These are phyloP conservation scores for Phalaenopsis hybrid DNA, from an alignment of 116 monocot species.

Conservation along the genomic window DNA sequence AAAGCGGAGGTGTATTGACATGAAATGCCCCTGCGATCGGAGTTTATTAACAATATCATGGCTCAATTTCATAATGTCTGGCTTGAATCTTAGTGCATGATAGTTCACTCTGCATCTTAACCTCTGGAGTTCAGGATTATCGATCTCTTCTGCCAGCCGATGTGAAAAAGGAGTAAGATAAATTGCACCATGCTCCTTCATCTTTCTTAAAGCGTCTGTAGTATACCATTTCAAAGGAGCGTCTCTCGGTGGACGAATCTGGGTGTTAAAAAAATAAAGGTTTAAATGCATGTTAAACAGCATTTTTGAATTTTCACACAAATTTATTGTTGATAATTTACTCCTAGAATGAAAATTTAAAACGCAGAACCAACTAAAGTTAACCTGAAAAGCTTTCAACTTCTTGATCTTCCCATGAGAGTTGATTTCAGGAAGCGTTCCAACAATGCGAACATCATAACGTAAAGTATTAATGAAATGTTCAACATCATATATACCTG, in stretches of 20 bases:
- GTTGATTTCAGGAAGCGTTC: slow-evolving; percentile 63
- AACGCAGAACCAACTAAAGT: neutral
- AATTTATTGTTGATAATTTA: neutral
- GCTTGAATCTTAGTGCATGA: slow-evolving; percentile 90
- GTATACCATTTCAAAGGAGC: slow-evolving; percentile 86
- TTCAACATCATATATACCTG: slow-evolving; percentile 97
- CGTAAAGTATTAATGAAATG: slow-evolving; percentile 79
- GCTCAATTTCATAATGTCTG: slow-evolving; percentile 81
- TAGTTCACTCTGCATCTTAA: slow-evolving; percentile 96
- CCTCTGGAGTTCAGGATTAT: slow-evolving; percentile 81
- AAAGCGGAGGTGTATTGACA: slow-evolving; percentile 97
- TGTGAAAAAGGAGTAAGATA: slow-evolving; percentile 98
- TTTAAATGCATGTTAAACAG: neutral
- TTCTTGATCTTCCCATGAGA: slow-evolving; percentile 71
- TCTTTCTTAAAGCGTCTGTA: slow-evolving; percentile 66
- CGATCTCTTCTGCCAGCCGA: slow-evolving; percentile 83
- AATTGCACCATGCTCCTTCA: slow-evolving; percentile 86
- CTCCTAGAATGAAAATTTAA: neutral
- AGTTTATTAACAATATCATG: slow-evolving; percentile 69
- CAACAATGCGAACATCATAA: slow-evolving; percentile 67
- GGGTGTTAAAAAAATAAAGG: slow-evolving; percentile 5
- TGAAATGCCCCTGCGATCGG: slow-evolving; percentile 77
- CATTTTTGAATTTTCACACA: neutral
- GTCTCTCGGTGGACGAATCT: slow-evolving; percentile 97
- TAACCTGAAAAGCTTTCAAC: slow-evolving; percentile 78